Evolutionary conservation across 257 asterid species (phyloP).

Genomic region (Capsicum baccatum): DNA sequence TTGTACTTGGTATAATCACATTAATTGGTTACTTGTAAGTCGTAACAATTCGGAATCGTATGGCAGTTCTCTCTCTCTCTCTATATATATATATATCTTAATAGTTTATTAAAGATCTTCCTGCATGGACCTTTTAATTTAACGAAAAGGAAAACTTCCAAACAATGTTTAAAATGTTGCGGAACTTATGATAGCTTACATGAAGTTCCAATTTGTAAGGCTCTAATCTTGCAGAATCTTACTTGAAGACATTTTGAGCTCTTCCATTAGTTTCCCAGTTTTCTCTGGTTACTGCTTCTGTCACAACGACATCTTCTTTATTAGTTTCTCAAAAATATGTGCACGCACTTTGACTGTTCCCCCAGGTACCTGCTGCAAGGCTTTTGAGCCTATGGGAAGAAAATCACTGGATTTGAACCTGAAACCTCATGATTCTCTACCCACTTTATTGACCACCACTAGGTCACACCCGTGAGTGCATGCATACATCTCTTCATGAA

Average conservation of each 20-base stretch:
- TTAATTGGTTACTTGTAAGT: not conserved
- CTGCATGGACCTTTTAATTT: not conserved
- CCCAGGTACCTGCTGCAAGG: not conserved
- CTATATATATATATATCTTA: not conserved
- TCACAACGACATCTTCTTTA: not conserved
- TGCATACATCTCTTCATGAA: conserved; percentile 21
- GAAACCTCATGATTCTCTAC: not conserved
- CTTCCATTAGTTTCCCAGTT: not conserved
- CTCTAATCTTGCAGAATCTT: not conserved
- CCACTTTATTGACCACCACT: conserved; percentile 11
- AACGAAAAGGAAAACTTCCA: not conserved
- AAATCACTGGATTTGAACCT: not conserved
- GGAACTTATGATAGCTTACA: not conserved
- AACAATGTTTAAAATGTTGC: not conserved
- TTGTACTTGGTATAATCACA: not conserved
- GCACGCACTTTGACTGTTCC: not conserved
- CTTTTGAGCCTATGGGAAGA: not conserved
- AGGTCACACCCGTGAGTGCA: not conserved
- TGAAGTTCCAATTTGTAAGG: not conserved
- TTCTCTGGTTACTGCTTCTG: not conserved
- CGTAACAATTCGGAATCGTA: not conserved
- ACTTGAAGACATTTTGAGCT: conserved; percentile 13
- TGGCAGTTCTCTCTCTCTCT: too few species aligned
- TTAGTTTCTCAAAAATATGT: not conserved
- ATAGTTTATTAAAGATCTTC: not conserved